A percentile compares a stretch with the other conserved stretches of the same genome.
These are phyloP conservation scores for Pleurotus citrinopileatus DNA, from an alignment of 768 basidiomycete species.

Conservation along the genomic window DNA sequence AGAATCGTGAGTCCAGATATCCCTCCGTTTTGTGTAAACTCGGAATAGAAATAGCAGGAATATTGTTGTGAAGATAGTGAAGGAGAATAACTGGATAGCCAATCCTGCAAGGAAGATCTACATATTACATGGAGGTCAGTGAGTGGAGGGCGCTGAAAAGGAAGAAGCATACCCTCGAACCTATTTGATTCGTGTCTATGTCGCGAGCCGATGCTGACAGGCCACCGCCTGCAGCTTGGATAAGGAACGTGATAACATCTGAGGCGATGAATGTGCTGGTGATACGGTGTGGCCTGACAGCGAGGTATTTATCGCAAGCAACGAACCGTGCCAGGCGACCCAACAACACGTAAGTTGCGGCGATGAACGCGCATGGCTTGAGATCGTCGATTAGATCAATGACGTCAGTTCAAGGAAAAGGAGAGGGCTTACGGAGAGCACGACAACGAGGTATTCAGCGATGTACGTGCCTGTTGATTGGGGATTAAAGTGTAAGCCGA, in stretches of 20 bases:
- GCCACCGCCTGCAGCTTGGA: constrained; percentile 56
- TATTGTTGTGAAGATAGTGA: constrained; percentile 44
- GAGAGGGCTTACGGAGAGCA: constrained; percentile 46
- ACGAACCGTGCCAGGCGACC: constrained; percentile 56
- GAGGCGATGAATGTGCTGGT: constrained; percentile 58
- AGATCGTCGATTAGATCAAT: not conserved
- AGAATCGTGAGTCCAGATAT: constrained; percentile 36
- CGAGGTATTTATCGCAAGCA: constrained; percentile 41
- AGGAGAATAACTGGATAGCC: constrained; percentile 51
- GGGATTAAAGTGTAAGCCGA: constrained; percentile 50
- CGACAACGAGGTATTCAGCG: constrained; percentile 55
- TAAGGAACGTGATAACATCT: constrained; percentile 64
- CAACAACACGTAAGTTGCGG: constrained; percentile 66
- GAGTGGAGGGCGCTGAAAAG: not conserved
- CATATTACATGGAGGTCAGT: not conserved
- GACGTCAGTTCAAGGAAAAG: no score
- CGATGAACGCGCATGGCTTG: constrained; percentile 75
- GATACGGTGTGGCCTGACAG: constrained; percentile 47
- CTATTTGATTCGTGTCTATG: constrained; percentile 22
- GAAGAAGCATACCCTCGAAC: constrained; percentile 30
- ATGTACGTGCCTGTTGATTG: constrained; percentile 54
- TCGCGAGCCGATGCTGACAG: constrained; percentile 40
- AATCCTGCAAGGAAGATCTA: constrained; percentile 59
- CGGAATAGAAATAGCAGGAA: constrained; percentile 47
- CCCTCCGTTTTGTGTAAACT: constrained; percentile 37